Percentiles rank a stretch among this genome's conserved stretches.
Conservation (phyloP, 148 eudicot species). For the Vaccinium vitisidaea region DNA sequence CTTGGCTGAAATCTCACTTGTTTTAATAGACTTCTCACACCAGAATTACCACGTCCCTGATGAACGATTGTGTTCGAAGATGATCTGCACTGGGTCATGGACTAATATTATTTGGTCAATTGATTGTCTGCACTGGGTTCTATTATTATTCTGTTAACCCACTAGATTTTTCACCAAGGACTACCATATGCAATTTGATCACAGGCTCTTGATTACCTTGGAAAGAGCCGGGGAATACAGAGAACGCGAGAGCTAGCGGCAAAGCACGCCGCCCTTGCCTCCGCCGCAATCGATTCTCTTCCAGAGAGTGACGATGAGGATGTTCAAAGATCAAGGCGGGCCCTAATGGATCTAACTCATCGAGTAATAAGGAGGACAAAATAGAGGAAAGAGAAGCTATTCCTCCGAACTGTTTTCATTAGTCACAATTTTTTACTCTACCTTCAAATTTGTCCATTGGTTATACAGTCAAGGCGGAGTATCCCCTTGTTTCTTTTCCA, state of each 20-base stretch:
- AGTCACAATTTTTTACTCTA: background rate
- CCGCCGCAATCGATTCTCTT: conserved; percentile 69
- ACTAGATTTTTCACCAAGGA: background rate
- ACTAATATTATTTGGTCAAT: background rate
- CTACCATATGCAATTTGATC: conserved; percentile 1
- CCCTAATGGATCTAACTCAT: conserved; percentile 75
- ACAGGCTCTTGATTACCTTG: conserved; percentile 87
- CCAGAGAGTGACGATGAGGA: conserved; percentile 74
- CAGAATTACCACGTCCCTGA: background rate
- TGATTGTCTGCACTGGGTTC: background rate
- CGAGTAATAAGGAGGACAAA: conserved; percentile 77
- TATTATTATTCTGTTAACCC: background rate
- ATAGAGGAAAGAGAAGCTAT: conserved; percentile 21
- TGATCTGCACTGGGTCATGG: background rate
- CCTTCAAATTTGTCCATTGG: background rate
- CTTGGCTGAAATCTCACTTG: too few relatives aligned
- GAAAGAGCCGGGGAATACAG: conserved; percentile 77
- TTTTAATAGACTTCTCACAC: background rate
- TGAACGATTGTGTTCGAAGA: background rate
- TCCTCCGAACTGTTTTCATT: background rate
- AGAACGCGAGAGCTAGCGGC: conserved; percentile 70
- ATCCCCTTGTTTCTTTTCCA: background rate
- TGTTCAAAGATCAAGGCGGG: conserved; percentile 74
- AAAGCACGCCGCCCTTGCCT: conserved; percentile 75
- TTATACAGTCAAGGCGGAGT: background rate